Conservation (phyloP, 2,329 filamentous ascomycete species). For the Botrytis fragariae region DNA sequence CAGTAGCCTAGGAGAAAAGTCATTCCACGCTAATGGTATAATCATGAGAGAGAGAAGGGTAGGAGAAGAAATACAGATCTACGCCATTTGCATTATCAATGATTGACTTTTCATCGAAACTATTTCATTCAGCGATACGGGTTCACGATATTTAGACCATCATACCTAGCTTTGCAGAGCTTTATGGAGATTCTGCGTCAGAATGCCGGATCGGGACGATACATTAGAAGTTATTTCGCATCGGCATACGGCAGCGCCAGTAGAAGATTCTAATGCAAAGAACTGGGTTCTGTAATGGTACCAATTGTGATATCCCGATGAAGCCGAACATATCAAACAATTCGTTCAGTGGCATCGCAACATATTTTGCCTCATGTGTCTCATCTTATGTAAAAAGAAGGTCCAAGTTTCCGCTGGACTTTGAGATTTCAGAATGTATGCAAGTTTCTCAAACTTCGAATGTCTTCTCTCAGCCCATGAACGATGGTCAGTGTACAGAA, state of each 20-base stretch:
- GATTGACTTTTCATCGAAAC: fast-evolving
- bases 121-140: neutral
- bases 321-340: fast-evolving
- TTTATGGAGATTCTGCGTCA: neutral
- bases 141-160: fast-evolving
- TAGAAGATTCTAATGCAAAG: neutral
- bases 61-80: neutral
- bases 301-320: neutral
- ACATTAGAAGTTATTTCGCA: neutral
- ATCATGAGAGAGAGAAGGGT: too few species aligned
- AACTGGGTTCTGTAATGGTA: neutral
- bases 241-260: neutral
- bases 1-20: neutral
- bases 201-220: neutral
- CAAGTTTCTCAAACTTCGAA: neutral
- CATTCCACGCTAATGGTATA: neutral
- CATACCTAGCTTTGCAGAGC: neutral
- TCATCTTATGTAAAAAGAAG: neutral
- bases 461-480: neutral
- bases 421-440: neutral
- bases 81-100: fast-evolving
- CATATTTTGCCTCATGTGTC: neutral
- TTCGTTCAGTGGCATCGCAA: neutral
- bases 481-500: neutral
- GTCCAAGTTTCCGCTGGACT: neutral